Evolutionary conservation across 441 rosid genomes (phyloP), one percentile per base, ranked within the genome.

Genomic region (Breynia disticha): DNA sequence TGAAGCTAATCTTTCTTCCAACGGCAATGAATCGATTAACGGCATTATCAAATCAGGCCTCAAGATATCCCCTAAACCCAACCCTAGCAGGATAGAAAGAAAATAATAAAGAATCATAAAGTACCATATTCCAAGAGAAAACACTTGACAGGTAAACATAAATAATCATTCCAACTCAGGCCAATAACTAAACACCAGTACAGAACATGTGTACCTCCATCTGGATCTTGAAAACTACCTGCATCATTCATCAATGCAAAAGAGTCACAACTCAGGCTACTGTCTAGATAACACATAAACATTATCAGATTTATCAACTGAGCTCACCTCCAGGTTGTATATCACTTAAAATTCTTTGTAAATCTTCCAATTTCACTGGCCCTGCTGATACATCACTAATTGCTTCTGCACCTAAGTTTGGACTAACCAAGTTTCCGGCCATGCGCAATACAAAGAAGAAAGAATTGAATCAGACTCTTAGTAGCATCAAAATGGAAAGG

Each of bases 21-120:
- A 28, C 0, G 83, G 78, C 72, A 84, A 65, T 48, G 78, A 74
- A 59, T 68, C 85, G 52, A 91, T 80, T 78, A 91, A 79, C 59
- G 98, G 97, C 91, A 82, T 70, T 57, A 91, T 84, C 68, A 88
- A 64, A 50, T 91, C 97, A 18, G 97, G 95, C 75, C 71, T 91
- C 78, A 91, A 68, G 55, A 88, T 76, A 65, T 91, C 98, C 56
- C 82, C 91, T 61, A 88, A 73, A 59, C 73, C 95, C 54, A 91
- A 55, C 19, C 97, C 98, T 91, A 73, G 45, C 50, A 54, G 18
- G 62, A 42, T 21, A 59, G 35, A 28, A 28, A 28, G 35, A 28
- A 28, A 28, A 28, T 0, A 28, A 28, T 4, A 68, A 54, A 39
- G 48, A 7, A 51, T 43, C 15, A 5, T 46, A 46, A 42, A 32